Evolutionary conservation across 441 rosid genomes (phyloP), one percentile per base, ranked within the genome.

Genomic region (Daphne laureola): DNA sequence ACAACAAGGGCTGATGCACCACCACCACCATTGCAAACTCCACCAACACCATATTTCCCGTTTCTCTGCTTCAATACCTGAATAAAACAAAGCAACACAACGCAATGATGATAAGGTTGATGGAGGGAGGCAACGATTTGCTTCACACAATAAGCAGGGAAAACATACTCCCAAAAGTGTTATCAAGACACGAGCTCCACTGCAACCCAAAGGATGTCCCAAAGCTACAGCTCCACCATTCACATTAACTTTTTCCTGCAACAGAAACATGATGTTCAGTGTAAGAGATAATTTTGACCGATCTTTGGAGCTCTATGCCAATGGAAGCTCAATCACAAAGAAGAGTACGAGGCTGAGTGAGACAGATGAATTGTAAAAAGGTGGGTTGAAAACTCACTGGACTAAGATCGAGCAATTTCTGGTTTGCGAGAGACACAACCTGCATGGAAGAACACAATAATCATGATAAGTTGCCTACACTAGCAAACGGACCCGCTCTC

Each of bases 171-270:
- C 99, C 67, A 93, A 77, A 65, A 90, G 87, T 45, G 97, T 86
- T 73, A 87, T 75, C 74, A 90, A 58, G 57, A 94, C 84, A 61
- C 96, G 96, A 38, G 96, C 99, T 35, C 97, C 97, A 35, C 99
- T 87, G 84, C 99, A 93, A 40, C 97, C 99, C 59, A 87, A 72
- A 60, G 99, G 97, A 72, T 93, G 96, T 51, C 99, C 99, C 72
- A 93, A 73, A 0, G 99, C 73, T 46, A 90, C 95, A 51, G 96
- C 97, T 60, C 99, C 99, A 54, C 97, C 99, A 4, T 90, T 86
- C 21, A 82, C 94, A 49, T 94, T 90, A 31, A 81, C 78, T 58
- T 79, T 90, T 59, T 94, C 92, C 99, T 90, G 76, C 43, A 62
- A 46, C 12, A 31, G 51, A 68, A 16, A 44, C 14, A 0, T 43